Evolutionary conservation across 768 basidiomycete genomes (phyloP).

Genomic region (Rhizopogon rudus): DNA sequence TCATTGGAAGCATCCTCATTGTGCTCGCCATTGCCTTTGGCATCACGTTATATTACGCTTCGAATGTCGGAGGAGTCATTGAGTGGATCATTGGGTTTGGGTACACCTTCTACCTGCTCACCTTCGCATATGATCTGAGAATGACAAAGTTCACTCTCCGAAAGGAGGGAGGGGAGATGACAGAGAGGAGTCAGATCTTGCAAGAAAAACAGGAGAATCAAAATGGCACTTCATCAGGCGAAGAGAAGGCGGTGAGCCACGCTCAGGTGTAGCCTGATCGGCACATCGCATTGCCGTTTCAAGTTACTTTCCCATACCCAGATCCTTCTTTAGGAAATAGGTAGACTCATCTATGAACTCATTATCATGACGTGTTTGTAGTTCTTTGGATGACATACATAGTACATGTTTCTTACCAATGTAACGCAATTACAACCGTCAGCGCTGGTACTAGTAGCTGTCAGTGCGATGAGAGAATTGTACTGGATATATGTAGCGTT

Average conservation of each 20-base stretch:
- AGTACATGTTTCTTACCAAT: too few species aligned
- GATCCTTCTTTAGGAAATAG: too few species aligned
- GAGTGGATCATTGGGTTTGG: conserved; percentile 75
- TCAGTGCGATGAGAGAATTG: too few species aligned
- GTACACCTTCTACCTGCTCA: conserved; percentile 68
- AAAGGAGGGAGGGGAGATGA: background rate
- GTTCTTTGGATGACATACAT: too few species aligned
- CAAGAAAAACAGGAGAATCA: too few species aligned
- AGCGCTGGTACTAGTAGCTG: too few species aligned
- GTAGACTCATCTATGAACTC: too few species aligned
- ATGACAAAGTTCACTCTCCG: conserved; percentile 33
- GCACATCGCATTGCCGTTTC: background rate
- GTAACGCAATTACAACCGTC: too few species aligned
- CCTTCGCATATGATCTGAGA: conserved; percentile 69
- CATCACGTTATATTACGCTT: conserved; percentile 38
- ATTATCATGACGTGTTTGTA: too few species aligned
- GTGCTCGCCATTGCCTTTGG: conserved; percentile 60
- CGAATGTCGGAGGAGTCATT: conserved; percentile 55
- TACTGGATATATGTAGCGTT: too few species aligned
- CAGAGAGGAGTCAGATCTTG: conserved; percentile 1
- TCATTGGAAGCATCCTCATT: conserved; percentile 56
- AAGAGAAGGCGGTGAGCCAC: background rate
- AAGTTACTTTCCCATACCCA: too few species aligned
- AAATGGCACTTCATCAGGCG: background rate
- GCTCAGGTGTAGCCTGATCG: background rate